A percentile compares a stretch with the other conserved stretches of the same genome.
Evolutionary conservation across 176 grass and related monocot genomes (phyloP).

Genomic region (Ensete glaucum): DNA sequence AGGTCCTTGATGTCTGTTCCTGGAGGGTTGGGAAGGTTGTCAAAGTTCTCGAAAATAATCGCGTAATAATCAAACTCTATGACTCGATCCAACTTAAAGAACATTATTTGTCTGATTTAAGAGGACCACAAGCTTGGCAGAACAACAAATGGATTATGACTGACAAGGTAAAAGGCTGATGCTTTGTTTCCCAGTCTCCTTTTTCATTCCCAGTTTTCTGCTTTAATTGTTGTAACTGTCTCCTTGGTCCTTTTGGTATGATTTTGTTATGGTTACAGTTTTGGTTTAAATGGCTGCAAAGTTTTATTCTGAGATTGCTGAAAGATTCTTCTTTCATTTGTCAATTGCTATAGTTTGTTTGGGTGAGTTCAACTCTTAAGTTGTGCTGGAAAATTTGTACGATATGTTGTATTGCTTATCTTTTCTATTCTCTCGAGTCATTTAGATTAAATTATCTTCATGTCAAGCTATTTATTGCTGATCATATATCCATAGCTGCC

Average conservation of each 20-base stretch:
- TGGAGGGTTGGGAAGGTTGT: constrained; percentile 61
- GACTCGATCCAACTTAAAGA: constrained; percentile 59
- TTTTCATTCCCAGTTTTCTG: background rate
- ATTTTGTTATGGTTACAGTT: background rate
- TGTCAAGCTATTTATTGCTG: background rate
- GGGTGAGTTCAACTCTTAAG: no score
- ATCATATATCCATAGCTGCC: background rate
- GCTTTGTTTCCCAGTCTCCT: background rate
- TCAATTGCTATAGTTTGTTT: background rate
- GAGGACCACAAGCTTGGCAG: constrained; percentile 28
- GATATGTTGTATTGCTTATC: background rate
- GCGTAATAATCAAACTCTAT: constrained; percentile 39
- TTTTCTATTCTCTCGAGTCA: background rate
- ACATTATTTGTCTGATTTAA: constrained; percentile 47
- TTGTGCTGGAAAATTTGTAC: no score
- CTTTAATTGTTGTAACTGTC: background rate
- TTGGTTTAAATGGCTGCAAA: background rate
- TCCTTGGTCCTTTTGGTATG: background rate
- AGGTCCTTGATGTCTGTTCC: constrained; percentile 45
- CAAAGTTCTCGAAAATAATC: constrained; percentile 39
- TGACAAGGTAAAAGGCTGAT: constrained; percentile 22
- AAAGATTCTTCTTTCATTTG: background rate
- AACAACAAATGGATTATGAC: constrained; percentile 15
- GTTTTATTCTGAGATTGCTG: background rate
- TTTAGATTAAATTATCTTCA: background rate